Percentiles rank a stretch among this genome's conserved stretches.
These are phyloP conservation scores for Plasmodium yoelii DNA, from an alignment of 169 alveolate species.

Conservation along the genomic window DNA sequence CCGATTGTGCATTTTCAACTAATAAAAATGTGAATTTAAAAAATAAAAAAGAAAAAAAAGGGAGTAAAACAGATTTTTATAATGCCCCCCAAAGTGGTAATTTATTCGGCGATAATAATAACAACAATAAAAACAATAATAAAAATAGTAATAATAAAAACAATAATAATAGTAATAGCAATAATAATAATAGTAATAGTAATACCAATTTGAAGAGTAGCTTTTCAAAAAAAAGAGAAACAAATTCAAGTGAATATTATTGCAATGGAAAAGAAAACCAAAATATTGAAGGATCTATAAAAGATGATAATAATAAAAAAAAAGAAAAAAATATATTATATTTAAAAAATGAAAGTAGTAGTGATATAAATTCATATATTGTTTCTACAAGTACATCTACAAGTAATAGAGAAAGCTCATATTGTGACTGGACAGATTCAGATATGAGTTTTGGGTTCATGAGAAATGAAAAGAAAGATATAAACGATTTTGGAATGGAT, in stretches of 20 bases:
- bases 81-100: conserved; percentile 4
- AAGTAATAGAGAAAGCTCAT: neutral
- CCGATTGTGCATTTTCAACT: neutral
- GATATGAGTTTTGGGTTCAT: neutral
- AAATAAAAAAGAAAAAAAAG: neutral
- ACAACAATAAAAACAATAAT: too few relatives aligned
- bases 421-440: neutral
- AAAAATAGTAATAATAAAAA: too few relatives aligned
- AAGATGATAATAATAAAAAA: neutral
- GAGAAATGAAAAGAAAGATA: neutral
- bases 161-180: too few relatives aligned
- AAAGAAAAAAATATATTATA: neutral
- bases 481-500: neutral
- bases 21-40: neutral
- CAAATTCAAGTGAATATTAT: neutral
- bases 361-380: neutral
- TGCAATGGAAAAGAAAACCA: neutral
- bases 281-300: conserved; percentile 12
- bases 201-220: neutral
- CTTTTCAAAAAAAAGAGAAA: conserved; percentile 3
- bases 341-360: neutral
- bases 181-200: too few relatives aligned
- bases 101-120: neutral
- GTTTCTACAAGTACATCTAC: neutral
- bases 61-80: neutral